Percentiles rank a stretch among this genome's conserved stretches.
Conservation (phyloP, 2,329 filamentous ascomycete genomes). For the Phyllosticta paracitricarpa region DNA sequence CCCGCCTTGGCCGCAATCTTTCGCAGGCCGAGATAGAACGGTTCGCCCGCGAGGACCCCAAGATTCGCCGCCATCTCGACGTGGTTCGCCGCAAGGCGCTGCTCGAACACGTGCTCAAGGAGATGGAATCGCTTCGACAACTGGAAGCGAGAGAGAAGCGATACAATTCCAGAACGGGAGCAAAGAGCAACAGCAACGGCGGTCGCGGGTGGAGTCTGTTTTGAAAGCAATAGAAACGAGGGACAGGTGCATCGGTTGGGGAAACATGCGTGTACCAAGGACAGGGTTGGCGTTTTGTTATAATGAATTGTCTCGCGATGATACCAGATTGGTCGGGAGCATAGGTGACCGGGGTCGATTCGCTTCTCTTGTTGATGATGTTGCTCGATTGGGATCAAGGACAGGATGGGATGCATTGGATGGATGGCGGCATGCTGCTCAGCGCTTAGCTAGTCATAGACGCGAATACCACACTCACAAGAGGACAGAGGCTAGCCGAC, state of each 20-base stretch:
- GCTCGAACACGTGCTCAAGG: constrained; percentile 82
- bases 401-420: not conserved
- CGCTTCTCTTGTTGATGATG: not conserved
- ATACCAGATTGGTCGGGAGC: constrained; percentile 10
- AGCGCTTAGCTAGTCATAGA: not conserved
- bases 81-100: constrained; percentile 87
- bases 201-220: constrained; percentile 27
- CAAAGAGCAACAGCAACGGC: constrained; percentile 18
- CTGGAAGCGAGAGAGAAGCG: constrained; percentile 65
- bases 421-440: not conserved
- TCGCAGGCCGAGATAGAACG: constrained; percentile 71
- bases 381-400: not conserved
- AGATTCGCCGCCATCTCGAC: constrained; percentile 79
- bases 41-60: constrained; percentile 88
- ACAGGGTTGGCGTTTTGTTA: constrained; percentile 8
- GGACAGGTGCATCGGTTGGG: constrained; percentile 1
- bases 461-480: not conserved
- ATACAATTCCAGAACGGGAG: constrained; percentile 20
- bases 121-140: constrained; percentile 85
- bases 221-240: constrained; percentile 12
- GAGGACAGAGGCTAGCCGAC: not conserved
- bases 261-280: not conserved
- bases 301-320: constrained; percentile 6
- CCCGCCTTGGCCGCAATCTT: constrained; percentile 72
- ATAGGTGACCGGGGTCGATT: not conserved